A percentile compares a stretch with the other conserved stretches of the same genome.
Evolutionary conservation across 2,329 filamentous ascomycete species (phyloP).

Genomic region (Xylaria sp.): DNA sequence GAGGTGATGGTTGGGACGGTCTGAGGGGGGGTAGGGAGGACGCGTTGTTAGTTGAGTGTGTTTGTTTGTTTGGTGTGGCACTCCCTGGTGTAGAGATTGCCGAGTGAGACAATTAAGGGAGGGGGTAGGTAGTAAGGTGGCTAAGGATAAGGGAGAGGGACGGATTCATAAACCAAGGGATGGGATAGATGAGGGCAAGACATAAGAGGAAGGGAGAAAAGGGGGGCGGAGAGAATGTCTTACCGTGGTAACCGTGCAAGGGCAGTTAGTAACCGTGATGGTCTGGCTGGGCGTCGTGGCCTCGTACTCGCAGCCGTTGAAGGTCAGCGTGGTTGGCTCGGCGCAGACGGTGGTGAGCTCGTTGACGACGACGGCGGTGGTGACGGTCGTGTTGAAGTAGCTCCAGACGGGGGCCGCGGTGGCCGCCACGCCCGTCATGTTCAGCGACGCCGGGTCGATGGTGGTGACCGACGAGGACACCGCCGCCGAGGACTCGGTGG

Average conservation of each 20-base stretch:
- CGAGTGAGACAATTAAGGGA: no score
- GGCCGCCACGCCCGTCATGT: constrained; percentile 8
- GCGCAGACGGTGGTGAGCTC: constrained; percentile 42
- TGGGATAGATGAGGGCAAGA: neutral
- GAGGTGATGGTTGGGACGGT: constrained; percentile 26
- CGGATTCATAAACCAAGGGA: no score
- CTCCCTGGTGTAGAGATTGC: no score
- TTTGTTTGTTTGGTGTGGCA: no score
- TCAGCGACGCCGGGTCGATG: neutral
- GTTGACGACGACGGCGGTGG: constrained; percentile 30
- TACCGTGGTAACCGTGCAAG: constrained; percentile 48
- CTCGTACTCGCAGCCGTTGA: constrained; percentile 55
- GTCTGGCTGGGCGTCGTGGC: constrained; percentile 54
- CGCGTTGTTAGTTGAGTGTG: no score
- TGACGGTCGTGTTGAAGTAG: constrained; percentile 34
- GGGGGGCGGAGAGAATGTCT: constrained; percentile 4
- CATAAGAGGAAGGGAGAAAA: neutral
- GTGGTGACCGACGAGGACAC: neutral
- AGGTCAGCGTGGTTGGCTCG: constrained; percentile 53
- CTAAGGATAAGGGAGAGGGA: no score
- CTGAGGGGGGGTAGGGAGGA: constrained; percentile 5
- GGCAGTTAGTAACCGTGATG: constrained; percentile 58
- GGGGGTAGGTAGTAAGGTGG: no score
- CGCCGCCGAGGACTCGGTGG: constrained; percentile 6
- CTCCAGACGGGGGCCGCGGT: constrained; percentile 21